Percentiles rank a stretch among this genome's conserved stretches.
These are phyloP conservation scores for Pseudocercospora macadamiae DNA, from an alignment of 2,329 filamentous ascomycete species.

Conservation along the genomic window DNA sequence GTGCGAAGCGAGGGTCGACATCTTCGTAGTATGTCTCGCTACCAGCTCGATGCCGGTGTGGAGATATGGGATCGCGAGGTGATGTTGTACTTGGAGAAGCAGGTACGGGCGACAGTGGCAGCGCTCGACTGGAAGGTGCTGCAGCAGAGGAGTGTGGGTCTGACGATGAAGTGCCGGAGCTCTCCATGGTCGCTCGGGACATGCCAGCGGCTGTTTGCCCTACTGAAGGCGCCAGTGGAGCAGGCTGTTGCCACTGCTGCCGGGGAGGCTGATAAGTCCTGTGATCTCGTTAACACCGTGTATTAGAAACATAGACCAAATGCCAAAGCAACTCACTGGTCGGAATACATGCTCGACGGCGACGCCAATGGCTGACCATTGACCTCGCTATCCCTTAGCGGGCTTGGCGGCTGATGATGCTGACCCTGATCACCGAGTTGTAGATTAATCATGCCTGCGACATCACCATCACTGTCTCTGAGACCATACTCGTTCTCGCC, in stretches of 20 bases:
- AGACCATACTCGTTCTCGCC: slow-evolving; percentile 42
- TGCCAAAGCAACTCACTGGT: slow-evolving; percentile 66
- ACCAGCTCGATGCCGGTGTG: slow-evolving; percentile 36
- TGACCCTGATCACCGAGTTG: slow-evolving; percentile 56
- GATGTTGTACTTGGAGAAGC: slow-evolving; percentile 29
- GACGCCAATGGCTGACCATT: slow-evolving; percentile 67
- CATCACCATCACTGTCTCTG: slow-evolving; percentile 69
- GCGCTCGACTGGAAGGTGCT: slow-evolving; percentile 23
- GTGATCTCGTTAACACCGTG: slow-evolving; percentile 26
- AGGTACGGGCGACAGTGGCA: slow-evolving; percentile 32
- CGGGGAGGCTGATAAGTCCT: slow-evolving; percentile 53
- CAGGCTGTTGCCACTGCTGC: slow-evolving; percentile 41
- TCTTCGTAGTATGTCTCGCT: slow-evolving; percentile 83
- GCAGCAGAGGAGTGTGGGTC: slow-evolving; percentile 21
- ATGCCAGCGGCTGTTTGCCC: slow-evolving; percentile 15
- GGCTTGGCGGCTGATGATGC: slow-evolving; percentile 31
- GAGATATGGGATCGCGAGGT: slow-evolving; percentile 5
- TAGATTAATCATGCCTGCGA: slow-evolving; percentile 72
- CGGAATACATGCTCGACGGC: slow-evolving; percentile 73
- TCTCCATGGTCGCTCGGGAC: slow-evolving; percentile 19
- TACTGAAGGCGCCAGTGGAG: slow-evolving; percentile 16
- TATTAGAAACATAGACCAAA: not conserved
- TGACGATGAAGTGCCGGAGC: slow-evolving; percentile 15
- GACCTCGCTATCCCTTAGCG: slow-evolving; percentile 55
- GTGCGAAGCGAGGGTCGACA: slow-evolving; percentile 82